Conservation (phyloP, 176 grass and related monocot species). For the Triticum monococcum region DNA sequence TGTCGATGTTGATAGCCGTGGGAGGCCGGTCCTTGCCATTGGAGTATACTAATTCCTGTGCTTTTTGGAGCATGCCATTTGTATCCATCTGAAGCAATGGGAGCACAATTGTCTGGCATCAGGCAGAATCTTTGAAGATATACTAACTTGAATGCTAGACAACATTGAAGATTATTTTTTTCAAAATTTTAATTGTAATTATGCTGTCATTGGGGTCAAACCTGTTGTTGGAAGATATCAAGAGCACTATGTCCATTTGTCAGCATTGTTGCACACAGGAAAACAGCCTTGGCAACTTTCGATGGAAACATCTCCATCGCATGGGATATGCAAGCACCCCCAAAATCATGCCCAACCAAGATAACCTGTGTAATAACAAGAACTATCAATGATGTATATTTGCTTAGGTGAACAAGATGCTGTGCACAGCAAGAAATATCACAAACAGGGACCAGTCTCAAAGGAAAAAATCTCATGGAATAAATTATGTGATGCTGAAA, state of each 20-base stretch:
- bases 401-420: background rate
- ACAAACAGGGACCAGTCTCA: background rate
- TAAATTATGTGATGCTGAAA: background rate
- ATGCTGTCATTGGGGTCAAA: conserved; percentile 27
- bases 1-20: conserved; percentile 76
- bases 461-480: background rate
- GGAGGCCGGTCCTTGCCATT: conserved; percentile 81
- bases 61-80: conserved; percentile 64
- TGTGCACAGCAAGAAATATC: conserved; percentile 4
- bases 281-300: conserved; percentile 81
- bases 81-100: conserved; percentile 50
- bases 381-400: conserved; percentile 5
- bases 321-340: conserved; percentile 84
- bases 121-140: conserved; percentile 11
- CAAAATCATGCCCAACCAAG: conserved; percentile 91
- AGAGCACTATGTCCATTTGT: conserved; percentile 66
- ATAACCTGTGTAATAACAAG: conserved; percentile 61
- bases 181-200: background rate
- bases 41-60: conserved; percentile 81
- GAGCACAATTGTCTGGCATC: background rate
- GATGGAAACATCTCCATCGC: conserved; percentile 80
- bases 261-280: conserved; percentile 86
- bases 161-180: background rate
- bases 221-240: conserved; percentile 86
- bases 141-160: background rate